Conservation (phyloP, 495 filamentous ascomycete genomes). For the Barbatosphaeria neglecta region DNA sequence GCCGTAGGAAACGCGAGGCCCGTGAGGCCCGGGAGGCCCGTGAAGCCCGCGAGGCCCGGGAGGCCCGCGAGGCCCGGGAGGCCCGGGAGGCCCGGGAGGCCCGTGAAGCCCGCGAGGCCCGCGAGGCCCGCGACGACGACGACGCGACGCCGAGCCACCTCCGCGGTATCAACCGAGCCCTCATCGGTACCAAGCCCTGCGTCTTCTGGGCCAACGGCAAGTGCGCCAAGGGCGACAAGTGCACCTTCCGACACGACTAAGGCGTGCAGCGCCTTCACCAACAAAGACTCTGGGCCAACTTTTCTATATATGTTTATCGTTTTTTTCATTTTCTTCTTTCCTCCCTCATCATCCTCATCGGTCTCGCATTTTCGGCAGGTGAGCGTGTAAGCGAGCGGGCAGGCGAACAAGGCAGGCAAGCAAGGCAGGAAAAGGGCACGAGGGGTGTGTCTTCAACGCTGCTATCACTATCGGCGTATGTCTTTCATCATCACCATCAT, state of each 20-base stretch:
- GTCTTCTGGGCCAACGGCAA: constrained; percentile 67
- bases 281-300: no score
- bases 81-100: no score
- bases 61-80: background rate
- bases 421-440: no score
- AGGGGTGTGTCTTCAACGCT: no score
- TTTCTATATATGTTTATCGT: background rate
- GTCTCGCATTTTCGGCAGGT: no score
- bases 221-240: constrained; percentile 75
- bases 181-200: constrained; percentile 51
- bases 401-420: no score
- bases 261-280: background rate
- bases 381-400: no score
- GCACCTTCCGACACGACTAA: constrained; percentile 66
- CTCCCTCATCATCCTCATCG: no score
- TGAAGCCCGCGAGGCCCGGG: background rate
- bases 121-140: constrained; percentile 1
- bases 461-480: no score
- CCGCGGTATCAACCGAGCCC: constrained; percentile 27
- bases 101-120: background rate
- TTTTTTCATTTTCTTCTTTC: background rate
- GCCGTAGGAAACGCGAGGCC: background rate
- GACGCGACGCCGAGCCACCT: constrained; percentile 19
- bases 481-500: no score
- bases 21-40: background rate